Evolutionary conservation across 208 protist species (phyloP), one percentile per base, ranked within the genome.

Genomic region (Trypanosomatidae sp.): DNA sequence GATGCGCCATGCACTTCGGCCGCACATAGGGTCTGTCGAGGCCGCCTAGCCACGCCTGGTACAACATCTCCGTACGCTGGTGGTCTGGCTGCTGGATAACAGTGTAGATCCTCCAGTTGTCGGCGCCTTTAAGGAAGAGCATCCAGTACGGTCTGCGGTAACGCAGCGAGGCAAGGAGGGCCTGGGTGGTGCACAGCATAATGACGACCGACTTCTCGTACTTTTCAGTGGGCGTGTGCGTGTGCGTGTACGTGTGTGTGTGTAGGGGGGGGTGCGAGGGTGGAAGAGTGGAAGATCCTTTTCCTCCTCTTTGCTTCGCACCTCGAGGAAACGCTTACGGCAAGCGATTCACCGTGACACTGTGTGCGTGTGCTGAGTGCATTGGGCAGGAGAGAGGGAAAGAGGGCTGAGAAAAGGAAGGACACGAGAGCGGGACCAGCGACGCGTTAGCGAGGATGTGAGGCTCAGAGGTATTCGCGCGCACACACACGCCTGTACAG

Each of bases 21-120:
- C 93, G 83, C 39, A 88, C 87, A 74, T 97, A 97, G 13, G 93
- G 91, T 43, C 93, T 81, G 71, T 97, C 93, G 13, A 97, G 77
- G n/a, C 93, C 93, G 44, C 93, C 93, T 0, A 97, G 89, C 91
- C 93, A 97, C 33, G 93, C 90, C 87, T 97, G 93, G 74, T 97
- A 97, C 58, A 96, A 77, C 93, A 97, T 97, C 80, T 97, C 93
- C 25, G 91, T 97, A 53, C 93, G 91, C 74, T 97, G 91, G 73
- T 96, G 91, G 53, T 95, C 93, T 3, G 93, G 90, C 82, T 97
- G 90, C 77, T 96, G 90, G 47, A 95, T 95, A 59, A 95, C 91
- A 5, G 93, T 97, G 83, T 97, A 97, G 53, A 97, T 95, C 71
- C 87, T 88, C 91, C 93, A 97, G 80, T 97, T 95, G 74, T 97